These are phyloP conservation scores for Anethum foeniculum DNA, from an alignment of 140 eudicot species.

Conservation along the genomic window DNA sequence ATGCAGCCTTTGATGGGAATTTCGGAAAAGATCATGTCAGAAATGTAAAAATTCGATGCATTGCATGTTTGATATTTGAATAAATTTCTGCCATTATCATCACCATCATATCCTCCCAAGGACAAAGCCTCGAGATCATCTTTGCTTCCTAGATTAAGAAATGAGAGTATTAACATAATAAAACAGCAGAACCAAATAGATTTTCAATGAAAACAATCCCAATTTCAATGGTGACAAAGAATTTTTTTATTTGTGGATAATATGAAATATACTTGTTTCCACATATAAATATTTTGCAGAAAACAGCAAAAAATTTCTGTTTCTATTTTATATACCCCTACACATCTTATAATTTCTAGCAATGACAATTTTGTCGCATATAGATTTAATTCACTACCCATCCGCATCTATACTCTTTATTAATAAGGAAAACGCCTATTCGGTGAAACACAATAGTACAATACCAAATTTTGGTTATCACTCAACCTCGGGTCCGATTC, in stretches of 20 bases:
- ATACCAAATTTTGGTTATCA: too few species aligned
- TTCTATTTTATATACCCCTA: not conserved
- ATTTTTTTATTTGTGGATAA: not conserved
- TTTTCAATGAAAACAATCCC: not conserved
- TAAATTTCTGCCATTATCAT: constrained; percentile 43
- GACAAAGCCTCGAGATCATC: constrained; percentile 31
- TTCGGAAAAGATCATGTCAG: constrained; percentile 81
- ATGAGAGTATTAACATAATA: not conserved
- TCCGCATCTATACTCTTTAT: too few species aligned
- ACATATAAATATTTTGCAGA: not conserved
- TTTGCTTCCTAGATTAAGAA: constrained; percentile 40
- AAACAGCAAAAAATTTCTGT: not conserved
- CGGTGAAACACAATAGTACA: too few species aligned
- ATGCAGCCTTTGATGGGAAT: constrained; percentile 31
- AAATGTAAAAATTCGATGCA: constrained; percentile 67
- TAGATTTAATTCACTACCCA: too few species aligned
- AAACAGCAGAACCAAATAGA: not conserved
- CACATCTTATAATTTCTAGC: not conserved
- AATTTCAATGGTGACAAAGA: not conserved
- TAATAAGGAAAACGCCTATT: too few species aligned
- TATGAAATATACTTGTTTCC: not conserved
- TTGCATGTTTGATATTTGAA: constrained; percentile 62
- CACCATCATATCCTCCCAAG: constrained; percentile 32
- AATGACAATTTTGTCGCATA: not conserved
- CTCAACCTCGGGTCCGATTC: too few species aligned